Evolutionary conservation across 306 rosid genomes (phyloP), one percentile per base, ranked within the genome.

Genomic region (Ziziphus jujuba): DNA sequence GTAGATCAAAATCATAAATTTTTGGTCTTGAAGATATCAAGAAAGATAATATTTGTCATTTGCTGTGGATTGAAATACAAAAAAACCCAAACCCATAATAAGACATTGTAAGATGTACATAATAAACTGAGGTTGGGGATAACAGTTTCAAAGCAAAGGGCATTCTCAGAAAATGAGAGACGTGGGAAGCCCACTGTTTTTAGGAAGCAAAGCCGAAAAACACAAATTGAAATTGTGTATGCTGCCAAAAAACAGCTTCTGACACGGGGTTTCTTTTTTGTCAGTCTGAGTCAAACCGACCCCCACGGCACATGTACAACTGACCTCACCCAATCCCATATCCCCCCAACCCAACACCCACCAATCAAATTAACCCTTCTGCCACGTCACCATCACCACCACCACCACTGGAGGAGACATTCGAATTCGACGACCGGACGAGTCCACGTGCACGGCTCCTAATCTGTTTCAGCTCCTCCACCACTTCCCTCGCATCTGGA

Each of bases 401-500:
- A 59, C 33, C 84, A 38, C 28, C 77, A 19, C 36, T 70, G 5
- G 63, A 59, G 52, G 33, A 1, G 21, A 31, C 64, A 49, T 67
- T 78, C 38, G 63, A 47, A 50, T 69, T 79, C 60, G 86, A 73
- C 15, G 57, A 9, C 31, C 36, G 40, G 47, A 66, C 43, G 22
- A 22, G 59, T 50, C 75, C 85, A 35, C 73, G 84, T 43, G 79
- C 19, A 33, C 84, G 73, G 80, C 36, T 71, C 62, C 84, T 35
- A 4, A 88, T 81, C 58, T 85, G 77, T 54, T 67, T 81, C 33
- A 93, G 80, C 83, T 93, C 97, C 87, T 58, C 80, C 68, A 88
- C 97, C 10, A 93, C 84, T 74, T 90, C 99, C 83, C 52, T 90
- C 0, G 96, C 74, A 49, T 93, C 96, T 0, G 99, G 99, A 0